A percentile compares a stretch with the other conserved stretches of the same genome.
Conservation (phyloP, 257 asterid genomes). For the Solanum pennellii region DNA sequence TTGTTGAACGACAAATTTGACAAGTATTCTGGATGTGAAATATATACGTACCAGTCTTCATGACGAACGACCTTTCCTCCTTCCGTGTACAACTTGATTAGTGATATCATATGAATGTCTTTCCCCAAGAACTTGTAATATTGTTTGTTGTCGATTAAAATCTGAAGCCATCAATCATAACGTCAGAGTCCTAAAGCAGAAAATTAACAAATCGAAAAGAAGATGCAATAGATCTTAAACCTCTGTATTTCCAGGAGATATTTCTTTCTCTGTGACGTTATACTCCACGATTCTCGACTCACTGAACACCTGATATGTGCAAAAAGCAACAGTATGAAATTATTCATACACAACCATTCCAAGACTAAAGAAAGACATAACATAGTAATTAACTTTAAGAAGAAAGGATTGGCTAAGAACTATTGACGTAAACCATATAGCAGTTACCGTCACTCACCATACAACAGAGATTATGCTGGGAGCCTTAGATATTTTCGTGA, state of each 20-base stretch:
- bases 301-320: conserved; percentile 45
- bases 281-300: conserved; percentile 79
- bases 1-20: background rate
- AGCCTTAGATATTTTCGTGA: background rate
- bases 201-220: background rate
- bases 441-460: background rate
- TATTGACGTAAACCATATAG: background rate
- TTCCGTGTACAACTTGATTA: conserved; percentile 57
- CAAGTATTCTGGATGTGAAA: background rate
- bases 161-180: conserved; percentile 23
- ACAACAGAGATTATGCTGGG: too few species aligned
- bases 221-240: conserved; percentile 14
- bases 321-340: background rate
- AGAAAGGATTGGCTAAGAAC: background rate
- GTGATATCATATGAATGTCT: conserved; percentile 68
- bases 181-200: background rate
- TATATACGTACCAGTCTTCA: conserved; percentile 58
- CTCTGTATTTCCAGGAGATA: conserved; percentile 66
- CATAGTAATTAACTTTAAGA: background rate
- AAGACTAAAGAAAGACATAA: background rate
- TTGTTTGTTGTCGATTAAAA: conserved; percentile 71
- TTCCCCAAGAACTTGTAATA: conserved; percentile 69
- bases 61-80: conserved; percentile 75
- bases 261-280: conserved; percentile 31
- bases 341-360: background rate